Base-by-base conservation (phyloP, 2,329 filamentous ascomycete species). In the Fusarium begoniae region DNA sequence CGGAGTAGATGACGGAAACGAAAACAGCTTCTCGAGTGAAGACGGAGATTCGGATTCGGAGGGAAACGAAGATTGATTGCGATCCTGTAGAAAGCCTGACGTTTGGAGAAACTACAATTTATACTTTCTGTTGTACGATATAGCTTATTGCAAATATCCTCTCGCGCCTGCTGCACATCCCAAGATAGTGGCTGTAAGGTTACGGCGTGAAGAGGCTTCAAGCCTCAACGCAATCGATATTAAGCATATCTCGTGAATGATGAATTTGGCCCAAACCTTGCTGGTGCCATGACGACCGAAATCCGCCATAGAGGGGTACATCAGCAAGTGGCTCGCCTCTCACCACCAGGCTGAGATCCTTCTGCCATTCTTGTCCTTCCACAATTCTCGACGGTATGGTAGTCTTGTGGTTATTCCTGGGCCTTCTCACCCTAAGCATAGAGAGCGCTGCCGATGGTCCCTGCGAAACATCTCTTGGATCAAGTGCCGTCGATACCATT, bases 11-110 rank as follows among this genome's bases (percentile, higher is more conserved):
- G 18, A 28, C 5, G 24, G 4, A 6, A 9, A 4, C 4, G 8
- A 28, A 15, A 6, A 2, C 6, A 22, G 4, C 6, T 8, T 8
- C 6, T 9, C 28, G 6, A 6, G 26, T 12, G 47, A 30, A 11
- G 28, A 17, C 10, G 28, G 12, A 11, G 7, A 13, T 7, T 45
- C 10, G 15, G 15, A 35, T 0, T 35, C 0, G 7, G n/a, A 11
- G 15, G 5, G 17, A 35, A 1, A 0, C 9, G 11, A 4, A 26
- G 3, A 12, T 12, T 45, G 43, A 26, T 18, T 4, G 0, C 2
- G 43, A 45, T 1, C 1, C 3, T 26, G 5, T 2, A 26, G 17
- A 20, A 18, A 8, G 10, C 0, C 17, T 20, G 3, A 1, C 9
- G 3, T 11, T 44, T 11, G 0, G 15, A 13, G 1, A n/a, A 8